phyloP scores from a whole-genome alignment of 2,329 filamentous ascomycete genomes.

The Aaosphaeria pasadenensis region DNA sequence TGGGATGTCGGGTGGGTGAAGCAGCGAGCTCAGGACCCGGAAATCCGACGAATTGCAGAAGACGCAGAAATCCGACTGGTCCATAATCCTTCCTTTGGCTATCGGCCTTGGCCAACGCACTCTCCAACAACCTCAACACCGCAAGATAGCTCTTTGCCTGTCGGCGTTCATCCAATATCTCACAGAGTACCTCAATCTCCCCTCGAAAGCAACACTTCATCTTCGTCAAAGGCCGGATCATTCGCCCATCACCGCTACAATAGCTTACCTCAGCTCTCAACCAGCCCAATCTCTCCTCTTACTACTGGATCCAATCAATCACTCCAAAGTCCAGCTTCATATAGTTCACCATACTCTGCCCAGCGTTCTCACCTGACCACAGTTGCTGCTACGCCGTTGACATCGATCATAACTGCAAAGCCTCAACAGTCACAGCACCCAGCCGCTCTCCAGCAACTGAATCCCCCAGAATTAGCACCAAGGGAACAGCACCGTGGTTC shows the following conservation, averaged over 20 bases:
- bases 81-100: conserved; percentile 13
- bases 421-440: background rate
- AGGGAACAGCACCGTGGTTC: background rate
- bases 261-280: background rate
- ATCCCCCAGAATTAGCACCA: no score
- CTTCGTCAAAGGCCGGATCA: background rate
- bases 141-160: background rate
- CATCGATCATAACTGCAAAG: background rate
- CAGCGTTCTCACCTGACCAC: no score
- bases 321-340: background rate
- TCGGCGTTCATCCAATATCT: no score
- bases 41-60: conserved; percentile 25
- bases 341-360: background rate
- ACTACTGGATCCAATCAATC: background rate
- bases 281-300: background rate
- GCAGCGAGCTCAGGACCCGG: conserved; percentile 26
- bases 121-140: conserved; percentile 9
- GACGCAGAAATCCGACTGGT: conserved; percentile 22
- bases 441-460: no score
- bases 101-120: conserved; percentile 17
- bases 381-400: background rate
- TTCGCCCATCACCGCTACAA: background rate
- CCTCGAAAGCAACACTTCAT: background rate
- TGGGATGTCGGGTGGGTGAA: conserved; percentile 30
- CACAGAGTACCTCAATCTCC: background rate